These are phyloP conservation scores for Scutellaria baicalensis DNA, from an alignment of 257 asterid species.

Conservation along the genomic window DNA sequence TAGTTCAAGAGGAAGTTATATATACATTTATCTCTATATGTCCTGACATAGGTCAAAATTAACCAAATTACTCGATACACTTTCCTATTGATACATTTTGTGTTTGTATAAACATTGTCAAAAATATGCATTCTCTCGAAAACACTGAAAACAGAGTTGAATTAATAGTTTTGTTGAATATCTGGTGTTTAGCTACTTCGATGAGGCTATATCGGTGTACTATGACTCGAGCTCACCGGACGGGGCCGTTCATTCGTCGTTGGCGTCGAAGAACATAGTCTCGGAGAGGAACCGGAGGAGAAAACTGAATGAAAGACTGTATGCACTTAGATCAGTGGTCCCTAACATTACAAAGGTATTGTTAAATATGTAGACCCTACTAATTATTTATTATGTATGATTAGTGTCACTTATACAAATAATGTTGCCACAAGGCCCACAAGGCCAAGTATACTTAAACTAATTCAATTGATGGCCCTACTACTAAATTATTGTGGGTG, in stretches of 20 bases:
- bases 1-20: too few species aligned
- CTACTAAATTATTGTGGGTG: background rate
- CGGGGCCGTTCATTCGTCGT: constrained; percentile 31
- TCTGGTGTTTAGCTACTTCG: constrained; percentile 32
- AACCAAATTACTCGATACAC: too few species aligned
- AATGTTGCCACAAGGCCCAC: background rate
- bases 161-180: background rate
- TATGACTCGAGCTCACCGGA: constrained; percentile 82
- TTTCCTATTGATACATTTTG: background rate
- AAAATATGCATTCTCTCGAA: too few species aligned
- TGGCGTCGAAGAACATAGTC: constrained; percentile 62
- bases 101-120: too few species aligned
- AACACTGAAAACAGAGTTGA: too few species aligned
- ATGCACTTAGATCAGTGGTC: constrained; percentile 75
- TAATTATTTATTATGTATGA: background rate
- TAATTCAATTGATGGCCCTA: background rate
- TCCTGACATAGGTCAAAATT: too few species aligned
- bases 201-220: constrained; percentile 41
- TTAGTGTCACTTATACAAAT: background rate
- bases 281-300: constrained; percentile 76
- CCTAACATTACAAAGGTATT: constrained; percentile 75
- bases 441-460: background rate
- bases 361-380: background rate
- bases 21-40: too few species aligned
- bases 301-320: constrained; percentile 67